Percentiles rank a stretch among this genome's conserved stretches.
phyloP scores from a whole-genome alignment of 495 filamentous ascomycete genomes.

The Trichoderma orchidacearum region DNA sequence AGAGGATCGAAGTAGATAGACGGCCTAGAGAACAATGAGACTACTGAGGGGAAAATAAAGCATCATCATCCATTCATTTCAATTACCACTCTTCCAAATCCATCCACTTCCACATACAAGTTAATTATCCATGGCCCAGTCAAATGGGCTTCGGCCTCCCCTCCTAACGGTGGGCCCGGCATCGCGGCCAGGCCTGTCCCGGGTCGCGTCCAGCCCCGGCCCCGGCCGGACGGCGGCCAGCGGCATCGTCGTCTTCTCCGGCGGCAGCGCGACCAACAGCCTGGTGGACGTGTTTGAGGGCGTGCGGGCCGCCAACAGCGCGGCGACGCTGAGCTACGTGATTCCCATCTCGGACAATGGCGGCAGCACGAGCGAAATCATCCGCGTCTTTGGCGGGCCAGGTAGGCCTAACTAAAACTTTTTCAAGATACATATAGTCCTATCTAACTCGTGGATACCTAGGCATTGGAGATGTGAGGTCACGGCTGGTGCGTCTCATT shows the following conservation, averaged over 20 bases:
- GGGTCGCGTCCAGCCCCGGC: slow-evolving; percentile 37
- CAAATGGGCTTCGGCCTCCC: background rate
- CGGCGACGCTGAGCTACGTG: slow-evolving; percentile 62
- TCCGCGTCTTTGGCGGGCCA: slow-evolving; percentile 84
- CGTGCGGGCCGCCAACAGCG: slow-evolving; percentile 49
- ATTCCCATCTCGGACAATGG: slow-evolving; percentile 96
- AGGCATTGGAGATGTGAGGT: slow-evolving; percentile 29
- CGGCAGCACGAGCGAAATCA: slow-evolving; percentile 80
- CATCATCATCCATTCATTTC: background rate
- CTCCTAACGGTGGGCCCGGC: background rate
- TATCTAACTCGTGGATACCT: too few species aligned
- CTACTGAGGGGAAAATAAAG: too few species aligned
- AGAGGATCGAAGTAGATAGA: background rate
- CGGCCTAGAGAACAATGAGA: too few species aligned
- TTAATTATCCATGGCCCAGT: too few species aligned
- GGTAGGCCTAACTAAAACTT: slow-evolving; percentile 12
- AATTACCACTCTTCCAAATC: too few species aligned
- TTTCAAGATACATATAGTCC: too few species aligned
- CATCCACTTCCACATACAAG: too few species aligned
- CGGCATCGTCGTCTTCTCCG: slow-evolving; percentile 70
- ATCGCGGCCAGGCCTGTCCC: background rate
- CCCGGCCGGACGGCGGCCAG: background rate
- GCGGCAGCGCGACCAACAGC: slow-evolving; percentile 85
- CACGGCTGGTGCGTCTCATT: slow-evolving; percentile 76
- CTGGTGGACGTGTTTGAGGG: slow-evolving; percentile 81